Evolutionary conservation across 2,329 filamentous ascomycete species (phyloP).

Genomic region (Cladosporium sphaerospermum): DNA sequence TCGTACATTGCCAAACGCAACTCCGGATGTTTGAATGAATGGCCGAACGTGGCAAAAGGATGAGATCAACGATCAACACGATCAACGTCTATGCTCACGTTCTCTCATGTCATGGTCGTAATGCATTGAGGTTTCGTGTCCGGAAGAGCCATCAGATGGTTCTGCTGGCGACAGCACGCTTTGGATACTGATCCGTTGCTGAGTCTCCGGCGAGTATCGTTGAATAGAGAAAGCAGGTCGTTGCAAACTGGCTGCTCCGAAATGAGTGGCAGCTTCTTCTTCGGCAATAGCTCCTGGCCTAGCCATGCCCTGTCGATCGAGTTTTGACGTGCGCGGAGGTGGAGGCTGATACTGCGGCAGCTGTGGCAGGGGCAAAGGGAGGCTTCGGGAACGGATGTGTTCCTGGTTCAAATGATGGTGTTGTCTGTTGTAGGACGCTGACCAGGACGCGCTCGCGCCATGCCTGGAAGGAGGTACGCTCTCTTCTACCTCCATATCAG

Average conservation of each 20-base stretch:
- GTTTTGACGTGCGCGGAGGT: conserved; percentile 12
- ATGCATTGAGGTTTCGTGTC: not conserved
- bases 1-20: not conserved
- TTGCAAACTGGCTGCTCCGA: not conserved
- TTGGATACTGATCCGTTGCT: conserved; percentile 9
- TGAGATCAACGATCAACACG: not conserved
- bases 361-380: conserved; percentile 29
- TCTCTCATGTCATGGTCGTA: not conserved
- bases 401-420: conserved; percentile 17
- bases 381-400: conserved; percentile 26
- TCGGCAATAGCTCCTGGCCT: no score
- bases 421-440: conserved; percentile 16
- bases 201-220: conserved; percentile 7
- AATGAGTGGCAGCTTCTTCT: no score
- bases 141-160: not conserved
- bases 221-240: not conserved
- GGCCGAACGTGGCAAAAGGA: no score
- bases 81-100: not conserved
- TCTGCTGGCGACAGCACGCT: conserved; percentile 14
- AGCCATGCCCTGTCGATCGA: no score
- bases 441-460: conserved; percentile 18
- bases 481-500: conserved; percentile 33
- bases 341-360: conserved; percentile 32
- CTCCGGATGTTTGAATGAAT: no score
- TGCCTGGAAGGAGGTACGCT: conserved; percentile 13